Evolutionary conservation across 371 early-diverging fungal genomes (phyloP), one percentile per base, ranked within the genome.

Genomic region (Polyrhizophydium stewartii): DNA sequence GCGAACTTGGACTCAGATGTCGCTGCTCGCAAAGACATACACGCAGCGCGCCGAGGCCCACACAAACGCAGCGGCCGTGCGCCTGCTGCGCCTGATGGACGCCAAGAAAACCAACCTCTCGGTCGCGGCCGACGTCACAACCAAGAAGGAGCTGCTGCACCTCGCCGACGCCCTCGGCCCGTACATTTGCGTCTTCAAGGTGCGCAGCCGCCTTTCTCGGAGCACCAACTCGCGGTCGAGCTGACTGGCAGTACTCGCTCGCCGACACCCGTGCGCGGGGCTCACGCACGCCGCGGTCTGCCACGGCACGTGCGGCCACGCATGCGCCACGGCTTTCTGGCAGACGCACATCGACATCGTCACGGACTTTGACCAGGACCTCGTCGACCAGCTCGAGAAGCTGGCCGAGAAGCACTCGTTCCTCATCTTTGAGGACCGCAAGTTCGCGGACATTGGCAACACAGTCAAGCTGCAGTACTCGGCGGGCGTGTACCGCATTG

Each of bases 341-440:
- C 37, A 91, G 90, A 96, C 96, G 0, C 98, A 97, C 68, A 89
- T 95, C 66, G 98, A 97, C 75, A 87, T 95, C 32, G 83, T 97
- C 12, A 81, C 85, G 27, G 96, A 97, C 77, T 97, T 97, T 83
- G 92, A 93, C 70, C 68, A 72, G 45, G 89, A 91, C 61, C 74
- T 94, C 52, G 86, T 91, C 25, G 76, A 75, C 7, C 79, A 87
- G 71, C 86, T 97, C 40, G 71, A 74, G 38, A 80, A 66, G 0
- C 79, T 97, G 61, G 84, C 92, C 17, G 78, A 79, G 58, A 87
- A 91, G 72, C 95, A 97, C 74, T 85, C 90, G 66, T 97, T 96
- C 73, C 67, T 96, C 76, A 92, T 97, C 62, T 97, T 97, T 71
- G 97, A 97, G 74, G 98, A 97, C 79, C 88, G 97, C 70, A 96